These are phyloP conservation scores for Dillenia suffruticosa DNA, from an alignment of 164 flowering plant genomes.

Conservation along the genomic window DNA sequence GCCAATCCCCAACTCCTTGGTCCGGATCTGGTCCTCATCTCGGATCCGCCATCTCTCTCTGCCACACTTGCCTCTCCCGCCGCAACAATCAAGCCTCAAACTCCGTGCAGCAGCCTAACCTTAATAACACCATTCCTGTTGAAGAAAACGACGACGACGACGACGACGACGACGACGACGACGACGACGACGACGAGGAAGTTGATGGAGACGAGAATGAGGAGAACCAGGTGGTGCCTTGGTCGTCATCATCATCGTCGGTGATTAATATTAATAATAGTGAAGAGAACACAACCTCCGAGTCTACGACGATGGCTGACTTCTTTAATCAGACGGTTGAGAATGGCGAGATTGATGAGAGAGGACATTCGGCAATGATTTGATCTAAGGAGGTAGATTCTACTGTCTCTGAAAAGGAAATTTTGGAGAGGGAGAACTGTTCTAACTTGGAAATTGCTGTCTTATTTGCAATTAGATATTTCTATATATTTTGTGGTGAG, in stretches of 20 bases:
- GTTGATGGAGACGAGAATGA: conserved; percentile 8
- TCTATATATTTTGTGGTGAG: too few relatives aligned
- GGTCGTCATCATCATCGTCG: background rate
- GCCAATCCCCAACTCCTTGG: conserved; percentile 18
- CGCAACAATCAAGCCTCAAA: background rate
- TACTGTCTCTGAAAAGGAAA: too few relatives aligned
- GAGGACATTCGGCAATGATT: too few relatives aligned
- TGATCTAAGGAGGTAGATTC: too few relatives aligned
- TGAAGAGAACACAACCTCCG: too few relatives aligned
- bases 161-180: background rate
- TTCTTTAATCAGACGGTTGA: too few relatives aligned
- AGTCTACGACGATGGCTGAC: too few relatives aligned
- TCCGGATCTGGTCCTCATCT: conserved; percentile 3
- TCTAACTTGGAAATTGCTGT: too few relatives aligned
- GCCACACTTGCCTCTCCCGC: conserved; percentile 5
- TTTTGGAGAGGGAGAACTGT: too few relatives aligned
- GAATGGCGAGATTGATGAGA: too few relatives aligned
- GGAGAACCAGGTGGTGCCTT: conserved; percentile 17
- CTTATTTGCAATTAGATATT: too few relatives aligned
- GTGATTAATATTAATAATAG: background rate
- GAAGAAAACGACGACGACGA: background rate
- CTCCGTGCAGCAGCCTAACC: too few relatives aligned
- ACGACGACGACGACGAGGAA: conserved; percentile 7
- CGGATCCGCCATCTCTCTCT: conserved; percentile 5
- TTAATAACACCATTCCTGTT: background rate